phyloP scores from a whole-genome alignment of 176 grass and related monocot species.

The Triticum timopheevii region DNA sequence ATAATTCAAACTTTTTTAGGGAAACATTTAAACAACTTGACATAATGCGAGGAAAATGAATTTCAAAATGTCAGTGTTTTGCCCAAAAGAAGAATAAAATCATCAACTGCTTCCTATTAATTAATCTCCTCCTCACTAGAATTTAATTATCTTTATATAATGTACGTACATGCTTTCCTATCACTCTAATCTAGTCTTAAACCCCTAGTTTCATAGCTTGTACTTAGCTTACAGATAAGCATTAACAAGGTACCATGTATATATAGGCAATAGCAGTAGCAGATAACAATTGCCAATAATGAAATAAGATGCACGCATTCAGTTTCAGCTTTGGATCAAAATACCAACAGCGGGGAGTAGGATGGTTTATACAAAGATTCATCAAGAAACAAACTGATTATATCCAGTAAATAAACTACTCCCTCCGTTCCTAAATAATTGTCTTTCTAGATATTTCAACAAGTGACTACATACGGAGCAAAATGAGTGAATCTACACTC shows the following conservation, averaged over 20 bases:
- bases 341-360: background rate
- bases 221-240: background rate
- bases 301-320: background rate
- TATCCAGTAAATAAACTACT: background rate
- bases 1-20: background rate
- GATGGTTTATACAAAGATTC: background rate
- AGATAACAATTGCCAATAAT: background rate
- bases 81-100: background rate
- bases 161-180: background rate
- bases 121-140: background rate
- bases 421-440: no score
- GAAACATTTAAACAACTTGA: background rate
- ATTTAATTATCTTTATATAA: background rate
- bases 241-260: background rate
- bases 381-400: background rate
- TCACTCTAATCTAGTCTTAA: no score
- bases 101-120: background rate
- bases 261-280: background rate
- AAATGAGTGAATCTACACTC: no score
- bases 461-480: no score
- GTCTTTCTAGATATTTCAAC: no score
- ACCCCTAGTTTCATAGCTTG: background rate
- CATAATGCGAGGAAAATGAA: background rate
- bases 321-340: background rate
- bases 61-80: background rate